Evolutionary conservation across 2,329 filamentous ascomycete species (phyloP).

Genomic region (Pyrenophora tritici-repentis): DNA sequence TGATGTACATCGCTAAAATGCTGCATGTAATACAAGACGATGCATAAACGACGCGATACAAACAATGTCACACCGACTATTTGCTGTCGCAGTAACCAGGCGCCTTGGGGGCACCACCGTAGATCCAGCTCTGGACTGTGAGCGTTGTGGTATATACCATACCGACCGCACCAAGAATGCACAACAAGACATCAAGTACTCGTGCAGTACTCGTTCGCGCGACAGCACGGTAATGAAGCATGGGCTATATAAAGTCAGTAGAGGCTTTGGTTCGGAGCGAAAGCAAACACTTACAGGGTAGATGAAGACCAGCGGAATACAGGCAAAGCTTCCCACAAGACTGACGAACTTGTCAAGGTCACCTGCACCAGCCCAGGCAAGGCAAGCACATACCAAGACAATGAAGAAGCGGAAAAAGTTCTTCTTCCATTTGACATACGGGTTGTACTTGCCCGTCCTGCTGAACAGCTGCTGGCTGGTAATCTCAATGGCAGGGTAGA

Average conservation of each 20-base stretch:
- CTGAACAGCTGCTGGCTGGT: slow-evolving; percentile 94
- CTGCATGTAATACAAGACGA: slow-evolving; percentile 3
- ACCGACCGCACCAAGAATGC: slow-evolving; percentile 79
- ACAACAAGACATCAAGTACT: slow-evolving; percentile 73
- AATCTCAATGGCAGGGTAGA: slow-evolving; percentile 97
- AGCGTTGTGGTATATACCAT: slow-evolving; percentile 92
- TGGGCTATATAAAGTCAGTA: slow-evolving; percentile 64
- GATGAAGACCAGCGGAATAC: slow-evolving; percentile 94
- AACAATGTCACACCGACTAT: slow-evolving; percentile 8
- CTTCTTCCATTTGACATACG: slow-evolving; percentile 99
- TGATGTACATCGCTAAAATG: slow-evolving; percentile 17
- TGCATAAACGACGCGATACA: background rate
- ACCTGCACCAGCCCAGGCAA: slow-evolving; percentile 91
- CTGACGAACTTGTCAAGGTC: slow-evolving; percentile 97
- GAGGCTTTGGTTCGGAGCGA: background rate
- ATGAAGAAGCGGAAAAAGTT: slow-evolving; percentile 94
- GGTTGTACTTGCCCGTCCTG: slow-evolving; percentile 94
- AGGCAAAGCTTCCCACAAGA: slow-evolving; percentile 95
- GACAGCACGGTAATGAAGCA: slow-evolving; percentile 85
- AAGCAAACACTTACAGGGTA: slow-evolving; percentile 76
- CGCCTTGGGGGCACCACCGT: slow-evolving; percentile 56
- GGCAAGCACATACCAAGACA: slow-evolving; percentile 80
- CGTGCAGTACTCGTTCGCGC: slow-evolving; percentile 71
- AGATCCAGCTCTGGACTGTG: slow-evolving; percentile 85
- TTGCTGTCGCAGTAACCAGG: slow-evolving; percentile 67